phyloP scores from a whole-genome alignment of 2,329 filamentous ascomycete species.

The Colletotrichum lini region DNA sequence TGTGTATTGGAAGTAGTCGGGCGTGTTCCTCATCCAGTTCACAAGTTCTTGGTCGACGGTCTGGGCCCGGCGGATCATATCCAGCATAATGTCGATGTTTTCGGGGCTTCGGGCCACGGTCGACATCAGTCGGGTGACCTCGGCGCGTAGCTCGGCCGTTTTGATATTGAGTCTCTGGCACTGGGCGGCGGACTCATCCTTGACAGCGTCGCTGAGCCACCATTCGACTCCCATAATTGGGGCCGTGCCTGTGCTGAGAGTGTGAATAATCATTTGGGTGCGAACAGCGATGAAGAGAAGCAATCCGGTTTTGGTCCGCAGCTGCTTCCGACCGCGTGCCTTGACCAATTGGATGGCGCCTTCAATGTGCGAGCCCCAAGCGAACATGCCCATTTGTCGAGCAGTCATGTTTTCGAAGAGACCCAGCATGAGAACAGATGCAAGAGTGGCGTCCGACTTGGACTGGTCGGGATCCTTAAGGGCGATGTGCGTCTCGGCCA shows the following conservation, averaged over 20 bases:
- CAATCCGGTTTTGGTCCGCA: slow-evolving; percentile 66
- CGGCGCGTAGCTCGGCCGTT: slow-evolving; percentile 68
- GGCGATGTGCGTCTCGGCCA: slow-evolving; percentile 67
- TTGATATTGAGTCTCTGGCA: slow-evolving; percentile 68
- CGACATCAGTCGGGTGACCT: slow-evolving; percentile 66
- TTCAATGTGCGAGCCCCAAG: slow-evolving; percentile 76
- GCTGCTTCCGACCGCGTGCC: slow-evolving; percentile 68
- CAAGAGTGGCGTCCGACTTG: slow-evolving; percentile 70
- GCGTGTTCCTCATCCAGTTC: slow-evolving; percentile 65
- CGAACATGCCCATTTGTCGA: slow-evolving; percentile 48
- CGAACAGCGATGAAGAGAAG: slow-evolving; percentile 72
- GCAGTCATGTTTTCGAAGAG: slow-evolving; percentile 67
- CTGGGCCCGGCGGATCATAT: slow-evolving; percentile 67
- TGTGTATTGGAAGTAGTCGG: slow-evolving; percentile 64
- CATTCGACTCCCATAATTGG: slow-evolving; percentile 70
- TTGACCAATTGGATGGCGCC: slow-evolving; percentile 74
- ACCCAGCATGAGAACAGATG: slow-evolving; percentile 71
- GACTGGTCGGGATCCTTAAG: slow-evolving; percentile 65
- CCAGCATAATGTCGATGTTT: slow-evolving; percentile 65
- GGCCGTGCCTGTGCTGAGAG: slow-evolving; percentile 66
- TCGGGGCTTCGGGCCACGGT: slow-evolving; percentile 62
- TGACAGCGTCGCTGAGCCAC: slow-evolving; percentile 70
- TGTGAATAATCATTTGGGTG: slow-evolving; percentile 74
- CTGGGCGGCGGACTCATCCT: slow-evolving; percentile 62
- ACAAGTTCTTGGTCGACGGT: slow-evolving; percentile 66